Evolutionary conservation across 352 stramenopile species (phyloP).

Genomic region (Phytophthora fragariaefolia): DNA sequence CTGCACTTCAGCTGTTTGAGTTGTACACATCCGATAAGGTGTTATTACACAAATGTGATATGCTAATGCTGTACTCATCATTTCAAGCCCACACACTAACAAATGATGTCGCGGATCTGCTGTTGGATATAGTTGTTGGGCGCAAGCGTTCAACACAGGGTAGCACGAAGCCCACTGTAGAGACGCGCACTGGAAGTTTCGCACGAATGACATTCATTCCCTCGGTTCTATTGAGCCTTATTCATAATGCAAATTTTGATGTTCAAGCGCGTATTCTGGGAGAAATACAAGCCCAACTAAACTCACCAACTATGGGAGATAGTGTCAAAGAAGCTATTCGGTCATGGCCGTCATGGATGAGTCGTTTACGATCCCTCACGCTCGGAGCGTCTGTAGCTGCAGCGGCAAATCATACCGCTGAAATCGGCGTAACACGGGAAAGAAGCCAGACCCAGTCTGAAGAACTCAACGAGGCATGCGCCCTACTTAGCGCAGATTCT

Average conservation of each 20-base stretch:
- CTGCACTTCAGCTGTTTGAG: conserved; percentile 73
- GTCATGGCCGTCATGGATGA: conserved; percentile 76
- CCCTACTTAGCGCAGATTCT: conserved; percentile 58
- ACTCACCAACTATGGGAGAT: conserved; percentile 50
- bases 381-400: conserved; percentile 26
- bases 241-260: conserved; percentile 52
- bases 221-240: conserved; percentile 56
- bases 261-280: conserved; percentile 61
- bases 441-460: conserved; percentile 37
- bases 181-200: conserved; percentile 49
- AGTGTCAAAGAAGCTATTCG: conserved; percentile 72
- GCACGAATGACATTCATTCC: conserved; percentile 64
- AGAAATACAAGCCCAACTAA: conserved; percentile 62
- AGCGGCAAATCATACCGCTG: conserved; percentile 10
- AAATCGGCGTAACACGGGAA: conserved; percentile 12
- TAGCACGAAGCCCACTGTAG: conserved; percentile 12
- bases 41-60: conserved; percentile 58
- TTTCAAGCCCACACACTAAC: conserved; percentile 63
- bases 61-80: conserved; percentile 67
- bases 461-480: conserved; percentile 61
- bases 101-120: conserved; percentile 47
- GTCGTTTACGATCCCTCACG: conserved; percentile 50
- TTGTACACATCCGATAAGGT: conserved; percentile 74
- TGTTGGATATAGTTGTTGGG: conserved; percentile 74
- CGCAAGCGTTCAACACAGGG: conserved; percentile 32